Evolutionary conservation across 2,329 filamentous ascomycete genomes (phyloP).

Genomic region (Macrophomina phaseolina): DNA sequence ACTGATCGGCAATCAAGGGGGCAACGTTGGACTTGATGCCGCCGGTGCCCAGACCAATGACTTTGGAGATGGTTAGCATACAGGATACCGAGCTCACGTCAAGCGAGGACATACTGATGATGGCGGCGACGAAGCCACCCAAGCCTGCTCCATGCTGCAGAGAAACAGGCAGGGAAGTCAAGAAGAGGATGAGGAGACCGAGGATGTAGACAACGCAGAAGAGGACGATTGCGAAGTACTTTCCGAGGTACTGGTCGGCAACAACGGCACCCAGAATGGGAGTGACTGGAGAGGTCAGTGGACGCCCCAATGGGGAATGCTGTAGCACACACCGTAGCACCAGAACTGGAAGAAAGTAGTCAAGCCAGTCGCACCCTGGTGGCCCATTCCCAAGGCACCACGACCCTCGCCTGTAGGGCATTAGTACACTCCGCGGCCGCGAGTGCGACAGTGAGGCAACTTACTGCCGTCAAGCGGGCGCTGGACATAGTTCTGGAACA

Average conservation of each 20-base stretch:
- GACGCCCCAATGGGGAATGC: slow-evolving; percentile 26
- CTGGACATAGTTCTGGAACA: slow-evolving; percentile 48
- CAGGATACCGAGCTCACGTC: too few relatives aligned
- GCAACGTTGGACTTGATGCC: slow-evolving; percentile 76
- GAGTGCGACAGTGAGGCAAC: not conserved
- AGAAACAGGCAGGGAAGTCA: slow-evolving; percentile 64
- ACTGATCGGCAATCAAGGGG: slow-evolving; percentile 46
- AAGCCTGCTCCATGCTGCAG: slow-evolving; percentile 51
- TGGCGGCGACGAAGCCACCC: slow-evolving; percentile 25
- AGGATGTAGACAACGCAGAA: slow-evolving; percentile 64
- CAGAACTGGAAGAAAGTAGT: slow-evolving; percentile 46
- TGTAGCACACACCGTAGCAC: slow-evolving; percentile 44
- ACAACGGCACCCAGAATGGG: slow-evolving; percentile 48
- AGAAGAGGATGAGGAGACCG: slow-evolving; percentile 67
- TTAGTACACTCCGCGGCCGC: not conserved
- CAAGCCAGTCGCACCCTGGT: slow-evolving; percentile 42
- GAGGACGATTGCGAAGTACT: slow-evolving; percentile 68
- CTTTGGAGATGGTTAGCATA: slow-evolving; percentile 37
- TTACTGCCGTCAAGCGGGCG: slow-evolving; percentile 29
- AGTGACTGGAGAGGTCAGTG: slow-evolving; percentile 31
- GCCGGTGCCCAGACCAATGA: slow-evolving; percentile 69
- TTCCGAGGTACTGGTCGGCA: slow-evolving; percentile 69
- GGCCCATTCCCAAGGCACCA: slow-evolving; percentile 36
- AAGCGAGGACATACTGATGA: not conserved
- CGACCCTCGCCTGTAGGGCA: slow-evolving; percentile 18